phyloP scores from a whole-genome alignment of 2,329 filamentous ascomycete genomes.

The Fusarium guadeloupense region DNA sequence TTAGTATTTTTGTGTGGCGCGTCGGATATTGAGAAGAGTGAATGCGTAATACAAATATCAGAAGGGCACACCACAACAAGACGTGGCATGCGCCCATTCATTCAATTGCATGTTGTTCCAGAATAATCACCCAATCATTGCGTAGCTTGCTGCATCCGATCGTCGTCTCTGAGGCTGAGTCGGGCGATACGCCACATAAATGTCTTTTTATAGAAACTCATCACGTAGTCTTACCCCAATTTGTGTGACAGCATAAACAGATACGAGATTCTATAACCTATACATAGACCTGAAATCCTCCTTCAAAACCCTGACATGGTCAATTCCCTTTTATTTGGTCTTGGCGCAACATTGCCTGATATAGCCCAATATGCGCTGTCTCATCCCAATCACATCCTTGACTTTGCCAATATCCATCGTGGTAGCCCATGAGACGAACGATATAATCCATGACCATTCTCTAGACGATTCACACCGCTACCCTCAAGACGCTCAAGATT shows the following conservation, averaged over 20 bases:
- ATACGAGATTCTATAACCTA: not conserved
- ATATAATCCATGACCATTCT: not conserved
- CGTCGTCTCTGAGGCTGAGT: not conserved
- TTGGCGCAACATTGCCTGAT: not conserved
- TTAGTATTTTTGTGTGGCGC: no score
- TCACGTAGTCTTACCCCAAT: no score
- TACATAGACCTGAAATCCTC: no score
- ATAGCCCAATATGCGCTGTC: not conserved
- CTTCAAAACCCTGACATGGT: no score
- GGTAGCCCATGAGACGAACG: not conserved
- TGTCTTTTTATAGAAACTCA: slow-evolving; percentile 26
- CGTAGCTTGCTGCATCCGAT: not conserved
- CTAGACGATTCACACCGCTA: not conserved
- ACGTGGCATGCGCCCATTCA: not conserved
- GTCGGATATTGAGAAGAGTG: no score
- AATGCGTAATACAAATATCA: no score
- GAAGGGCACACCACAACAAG: not conserved
- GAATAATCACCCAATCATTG: not conserved
- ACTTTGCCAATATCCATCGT: not conserved
- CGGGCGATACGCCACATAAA: slow-evolving; percentile 9
- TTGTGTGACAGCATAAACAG: no score
- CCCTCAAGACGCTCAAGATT: not conserved
- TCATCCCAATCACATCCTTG: not conserved
- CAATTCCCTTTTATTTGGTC: not conserved
- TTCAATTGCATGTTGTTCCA: not conserved